Evolutionary conservation across 768 basidiomycete species (phyloP), one percentile per base, ranked within the genome.

Genomic region (Royoungia palumana): DNA sequence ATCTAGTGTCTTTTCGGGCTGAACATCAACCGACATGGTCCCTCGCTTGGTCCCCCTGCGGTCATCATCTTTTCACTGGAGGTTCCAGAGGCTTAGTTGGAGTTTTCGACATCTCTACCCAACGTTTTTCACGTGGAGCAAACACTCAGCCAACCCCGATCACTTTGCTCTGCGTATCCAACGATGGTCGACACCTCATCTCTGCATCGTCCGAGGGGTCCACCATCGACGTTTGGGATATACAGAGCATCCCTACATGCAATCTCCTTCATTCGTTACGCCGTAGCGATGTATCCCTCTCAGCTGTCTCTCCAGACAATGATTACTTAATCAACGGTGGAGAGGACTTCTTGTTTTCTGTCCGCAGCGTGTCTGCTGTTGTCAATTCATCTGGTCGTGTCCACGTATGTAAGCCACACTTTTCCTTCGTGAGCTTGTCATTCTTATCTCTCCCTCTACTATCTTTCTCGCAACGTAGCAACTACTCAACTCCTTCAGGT

Each of bases 181-280:
- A 14, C 27, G 45, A 22, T 3, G 41, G 19, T 34, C 52, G 42
- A 20, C 36, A 47, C 30, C 49, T 58, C 17, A 14, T 58, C 36
- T 51, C 57, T 20, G 39, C 40, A 22, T 58, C 56, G 9, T 19
- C 47, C 2, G 56, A 44, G n/a, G 39, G 35, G 11, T 9, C 30
- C 34, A 12, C n/a, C 6, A 35, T 59, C 19, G 47, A 58, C 17
- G 41, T 58, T 20, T 59, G 58, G 55, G 51, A 50, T 36, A 50
- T 46, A 41, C 24, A 37, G 35, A 22, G 43, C 22, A 35, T 21
- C n/a, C 34, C 44, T 35, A 7, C 41, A 10, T 19, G 19, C 13
- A 13, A 46, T 41, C 44, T 35, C 13, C 34, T 60, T 11, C 46
- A 22, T 20, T 50, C 49, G 12, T 17, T 28, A 8, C 28, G 28